Base-by-base conservation (phyloP, 2,329 filamentous ascomycete species). In the Xylariales sp. region DNA sequence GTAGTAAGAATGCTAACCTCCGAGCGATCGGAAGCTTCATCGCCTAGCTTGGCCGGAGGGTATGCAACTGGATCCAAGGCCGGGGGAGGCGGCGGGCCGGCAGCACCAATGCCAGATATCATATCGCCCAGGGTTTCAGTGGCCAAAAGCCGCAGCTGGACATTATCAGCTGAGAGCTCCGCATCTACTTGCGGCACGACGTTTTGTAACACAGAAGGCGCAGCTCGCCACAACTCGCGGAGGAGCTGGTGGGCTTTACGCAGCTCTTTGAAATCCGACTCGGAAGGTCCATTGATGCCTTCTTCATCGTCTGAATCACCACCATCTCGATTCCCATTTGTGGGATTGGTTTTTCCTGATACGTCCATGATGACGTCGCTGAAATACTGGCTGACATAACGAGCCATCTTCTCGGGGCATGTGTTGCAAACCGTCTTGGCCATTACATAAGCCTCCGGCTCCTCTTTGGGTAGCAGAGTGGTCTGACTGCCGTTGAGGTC, bases 71-170 rank as follows among this genome's bases (percentile, higher is more conserved):
- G 87, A 53, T 96, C 88, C 54, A 95, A 73, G 2, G 69, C 62
- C 8, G 84, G 77, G 6, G 79, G 66, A 12, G 85, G 78, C 13
- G 90, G 88, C 39, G 88, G 86, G 1, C 91, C 91, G 44, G 90
- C 88, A 43, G 91, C 87, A 34, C 91, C 91, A 57, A 97, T 94
- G 5, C 91, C 91, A 28, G 91, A 84, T 18, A 94, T 85, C 72
- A 98, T 90, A 56, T 97, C 91, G 37, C 94, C 93, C 27, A 98
- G 78, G 0, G 93, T 95, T 61, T 97, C 88, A 0, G 91, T 95
- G 3, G 91, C 91, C 40, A 98, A 74, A 42, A 88, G 76, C 37
- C 93, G 85, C 39, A 98, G 69, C 50, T 93, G 82, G 4, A 90
- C 74, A 43, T 94, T 94, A 56, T 98, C 93, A 0, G 90, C 89